phyloP scores from a whole-genome alignment of 73 alveolate species.

The Tetrahymena thermophila region DNA sequence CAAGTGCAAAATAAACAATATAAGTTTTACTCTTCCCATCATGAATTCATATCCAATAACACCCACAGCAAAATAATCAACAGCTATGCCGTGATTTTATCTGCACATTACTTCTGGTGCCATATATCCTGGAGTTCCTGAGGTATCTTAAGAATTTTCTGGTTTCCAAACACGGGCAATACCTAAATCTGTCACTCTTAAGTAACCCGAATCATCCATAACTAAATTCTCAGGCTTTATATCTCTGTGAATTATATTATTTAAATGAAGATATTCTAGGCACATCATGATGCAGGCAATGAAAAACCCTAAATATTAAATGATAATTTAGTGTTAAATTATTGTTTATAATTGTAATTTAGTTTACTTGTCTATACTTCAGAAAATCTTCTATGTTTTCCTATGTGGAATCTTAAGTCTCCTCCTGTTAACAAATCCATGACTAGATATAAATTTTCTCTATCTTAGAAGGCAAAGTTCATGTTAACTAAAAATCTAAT shows the following conservation, averaged over 20 bases:
- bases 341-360: background rate
- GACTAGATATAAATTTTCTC: conserved; percentile 82
- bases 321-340: background rate
- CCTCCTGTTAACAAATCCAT: conserved; percentile 93
- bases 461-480: conserved; percentile 89
- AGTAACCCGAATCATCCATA: conserved; percentile 77
- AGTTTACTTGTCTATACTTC: conserved; percentile 80
- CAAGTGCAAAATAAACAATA: background rate
- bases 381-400: conserved; percentile 67
- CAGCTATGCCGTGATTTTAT: conserved; percentile 83
- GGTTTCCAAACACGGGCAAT: conserved; percentile 77
- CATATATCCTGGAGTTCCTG: conserved; percentile 98
- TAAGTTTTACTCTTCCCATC: conserved; percentile 65
- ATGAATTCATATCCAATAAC: conserved; percentile 90
- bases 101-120: conserved; percentile 69
- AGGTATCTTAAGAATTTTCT: conserved; percentile 87
- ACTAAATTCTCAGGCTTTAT: conserved; percentile 95
- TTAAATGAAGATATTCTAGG: conserved; percentile 84
- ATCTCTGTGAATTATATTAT: conserved; percentile 92
- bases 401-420: conserved; percentile 87
- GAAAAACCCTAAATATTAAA: conserved; percentile 54
- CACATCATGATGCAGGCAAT: conserved; percentile 88
- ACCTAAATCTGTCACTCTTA: conserved; percentile 88
- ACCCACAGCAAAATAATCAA: conserved; percentile 92
- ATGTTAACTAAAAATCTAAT: conserved; percentile 81